Evolutionary conservation across 2,329 filamentous ascomycete genomes (phyloP).

Genomic region (Bertia moriformis): DNA sequence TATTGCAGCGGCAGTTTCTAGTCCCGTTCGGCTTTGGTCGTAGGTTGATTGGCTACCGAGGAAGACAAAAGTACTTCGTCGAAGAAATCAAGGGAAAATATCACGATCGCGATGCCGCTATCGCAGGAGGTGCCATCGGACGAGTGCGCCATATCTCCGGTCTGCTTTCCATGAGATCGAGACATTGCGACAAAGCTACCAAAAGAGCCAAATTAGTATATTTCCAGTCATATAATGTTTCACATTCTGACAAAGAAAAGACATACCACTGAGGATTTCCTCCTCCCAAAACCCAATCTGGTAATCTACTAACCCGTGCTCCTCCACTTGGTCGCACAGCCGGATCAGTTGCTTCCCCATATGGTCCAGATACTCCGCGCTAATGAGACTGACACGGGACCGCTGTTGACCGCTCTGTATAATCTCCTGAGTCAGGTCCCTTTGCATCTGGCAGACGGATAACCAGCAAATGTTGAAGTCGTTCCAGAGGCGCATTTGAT

Average conservation of each 20-base stretch:
- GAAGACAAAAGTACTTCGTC: no score
- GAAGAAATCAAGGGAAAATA: not conserved
- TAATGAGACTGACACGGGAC: constrained; percentile 31
- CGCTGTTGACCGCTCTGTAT: constrained; percentile 30
- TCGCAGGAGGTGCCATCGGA: not conserved
- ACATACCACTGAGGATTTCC: constrained; percentile 45
- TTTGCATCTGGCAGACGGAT: constrained; percentile 45
- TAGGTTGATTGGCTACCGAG: no score
- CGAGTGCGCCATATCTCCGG: not conserved
- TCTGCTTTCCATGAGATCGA: constrained; percentile 1
- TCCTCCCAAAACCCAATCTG: constrained; percentile 59
- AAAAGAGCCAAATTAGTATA: not conserved
- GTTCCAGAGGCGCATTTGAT: constrained; percentile 49
- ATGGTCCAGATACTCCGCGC: constrained; percentile 35
- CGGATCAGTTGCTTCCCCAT: constrained; percentile 45
- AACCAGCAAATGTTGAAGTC: constrained; percentile 57
- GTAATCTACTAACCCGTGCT: constrained; percentile 53
- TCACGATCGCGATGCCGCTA: not conserved
- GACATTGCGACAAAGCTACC: not conserved
- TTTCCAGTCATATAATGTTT: not conserved
- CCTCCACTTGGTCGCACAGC: constrained; percentile 49
- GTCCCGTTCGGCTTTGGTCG: no score
- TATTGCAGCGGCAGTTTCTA: no score
- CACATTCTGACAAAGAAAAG: not conserved
- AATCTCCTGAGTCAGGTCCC: constrained; percentile 39